Percentiles rank a stretch among this genome's conserved stretches.
Evolutionary conservation across 2,329 filamentous ascomycete species (phyloP).

Genomic region (Venturia oleaginea): DNA sequence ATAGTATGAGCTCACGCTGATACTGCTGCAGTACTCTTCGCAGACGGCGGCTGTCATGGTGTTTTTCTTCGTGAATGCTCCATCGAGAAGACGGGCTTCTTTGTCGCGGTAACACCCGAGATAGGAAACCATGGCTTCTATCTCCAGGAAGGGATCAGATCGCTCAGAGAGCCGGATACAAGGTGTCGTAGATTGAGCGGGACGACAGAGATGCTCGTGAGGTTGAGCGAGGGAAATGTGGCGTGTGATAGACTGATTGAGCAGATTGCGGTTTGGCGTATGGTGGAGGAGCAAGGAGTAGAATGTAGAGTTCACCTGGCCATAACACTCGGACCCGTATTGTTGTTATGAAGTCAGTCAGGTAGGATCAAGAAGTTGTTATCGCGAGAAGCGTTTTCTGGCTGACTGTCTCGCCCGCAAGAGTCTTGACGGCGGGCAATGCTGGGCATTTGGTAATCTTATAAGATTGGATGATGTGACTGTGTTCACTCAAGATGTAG

Average conservation of each 20-base stretch:
- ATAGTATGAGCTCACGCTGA: not conserved
- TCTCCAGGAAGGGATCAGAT: not conserved
- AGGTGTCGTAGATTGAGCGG: not conserved
- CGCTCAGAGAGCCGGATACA: not conserved
- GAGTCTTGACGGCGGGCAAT: not conserved
- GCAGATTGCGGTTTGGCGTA: not conserved
- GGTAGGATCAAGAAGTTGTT: not conserved
- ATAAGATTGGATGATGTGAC: not conserved
- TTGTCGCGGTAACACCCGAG: not conserved
- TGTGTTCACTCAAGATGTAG: not conserved
- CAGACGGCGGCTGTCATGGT: not conserved
- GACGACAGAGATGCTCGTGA: not conserved
- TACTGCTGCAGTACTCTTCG: not conserved
- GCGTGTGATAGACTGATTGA: not conserved
- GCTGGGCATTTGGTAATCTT: not conserved
- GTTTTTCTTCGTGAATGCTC: not conserved
- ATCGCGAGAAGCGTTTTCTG: not conserved
- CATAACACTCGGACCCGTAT: not conserved
- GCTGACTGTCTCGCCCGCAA: not conserved
- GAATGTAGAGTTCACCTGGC: not conserved
- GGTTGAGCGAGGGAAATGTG: not conserved
- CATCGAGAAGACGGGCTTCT: not conserved
- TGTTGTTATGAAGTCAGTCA: not conserved
- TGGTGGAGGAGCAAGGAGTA: not conserved
- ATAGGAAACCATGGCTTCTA: not conserved